These are phyloP conservation scores for Xylariaceae sp. DNA, from an alignment of 2,329 filamentous ascomycete genomes.

Conservation along the genomic window DNA sequence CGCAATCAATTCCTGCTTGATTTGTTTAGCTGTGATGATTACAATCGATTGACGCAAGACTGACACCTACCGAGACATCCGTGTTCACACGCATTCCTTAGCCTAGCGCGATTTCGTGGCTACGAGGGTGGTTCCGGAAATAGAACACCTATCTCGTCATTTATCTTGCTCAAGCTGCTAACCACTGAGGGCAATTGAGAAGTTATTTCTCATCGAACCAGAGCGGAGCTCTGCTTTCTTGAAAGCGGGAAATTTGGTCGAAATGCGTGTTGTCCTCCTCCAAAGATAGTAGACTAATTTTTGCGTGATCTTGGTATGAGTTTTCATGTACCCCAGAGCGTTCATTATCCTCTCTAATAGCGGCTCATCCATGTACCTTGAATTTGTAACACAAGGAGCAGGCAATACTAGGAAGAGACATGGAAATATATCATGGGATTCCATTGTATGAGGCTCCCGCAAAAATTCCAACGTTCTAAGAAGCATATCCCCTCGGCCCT, in stretches of 20 bases:
- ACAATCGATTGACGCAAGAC: slow-evolving; percentile 14
- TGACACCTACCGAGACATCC: slow-evolving; percentile 12
- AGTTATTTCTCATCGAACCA: slow-evolving; percentile 85
- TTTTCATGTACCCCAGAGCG: slow-evolving; percentile 73
- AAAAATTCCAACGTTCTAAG: slow-evolving; percentile 76
- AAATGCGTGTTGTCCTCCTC: slow-evolving; percentile 52
- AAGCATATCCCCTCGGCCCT: slow-evolving; percentile 83
- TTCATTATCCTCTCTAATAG: slow-evolving; percentile 76
- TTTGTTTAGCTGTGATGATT: background rate
- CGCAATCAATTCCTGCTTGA: slow-evolving; percentile 6
- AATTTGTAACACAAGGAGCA: slow-evolving; percentile 86
- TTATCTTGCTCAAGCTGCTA: slow-evolving; percentile 17
- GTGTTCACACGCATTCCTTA: background rate
- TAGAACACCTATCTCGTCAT: slow-evolving; percentile 14
- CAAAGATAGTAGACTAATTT: slow-evolving; percentile 94
- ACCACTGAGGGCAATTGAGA: slow-evolving; percentile 72
- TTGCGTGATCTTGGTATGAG: slow-evolving; percentile 73
- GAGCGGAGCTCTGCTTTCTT: slow-evolving; percentile 79
- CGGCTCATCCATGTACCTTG: slow-evolving; percentile 81
- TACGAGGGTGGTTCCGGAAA: background rate
- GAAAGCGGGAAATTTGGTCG: slow-evolving; percentile 49
- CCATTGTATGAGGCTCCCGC: slow-evolving; percentile 43
- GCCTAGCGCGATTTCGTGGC: background rate
- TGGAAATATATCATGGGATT: slow-evolving; percentile 57
- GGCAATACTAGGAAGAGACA: slow-evolving; percentile 89